These are phyloP conservation scores for Podospora pseudopauciseta DNA, from an alignment of 495 filamentous ascomycete species.

Conservation along the genomic window DNA sequence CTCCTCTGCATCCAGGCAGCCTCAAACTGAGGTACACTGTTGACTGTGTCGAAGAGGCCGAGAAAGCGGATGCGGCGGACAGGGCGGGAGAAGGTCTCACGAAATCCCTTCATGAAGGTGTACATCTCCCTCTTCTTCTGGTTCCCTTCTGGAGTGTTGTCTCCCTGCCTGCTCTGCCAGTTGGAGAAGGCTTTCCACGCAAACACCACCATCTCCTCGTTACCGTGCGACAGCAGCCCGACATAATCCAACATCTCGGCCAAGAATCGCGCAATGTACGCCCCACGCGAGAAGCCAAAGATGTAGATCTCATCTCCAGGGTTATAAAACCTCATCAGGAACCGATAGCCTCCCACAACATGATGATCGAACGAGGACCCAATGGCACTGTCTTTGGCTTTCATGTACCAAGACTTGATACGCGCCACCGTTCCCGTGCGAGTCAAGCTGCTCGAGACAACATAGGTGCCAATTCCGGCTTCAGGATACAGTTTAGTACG, in stretches of 20 bases:
- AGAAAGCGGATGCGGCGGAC: constrained; percentile 68
- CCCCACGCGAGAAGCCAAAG: constrained; percentile 81
- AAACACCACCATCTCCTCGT: constrained; percentile 80
- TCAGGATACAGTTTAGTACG: constrained; percentile 37
- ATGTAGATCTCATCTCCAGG: constrained; percentile 77
- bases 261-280: constrained; percentile 83
- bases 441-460: constrained; percentile 63
- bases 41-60: constrained; percentile 73
- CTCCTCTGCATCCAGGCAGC: constrained; percentile 79
- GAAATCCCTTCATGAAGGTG: constrained; percentile 75
- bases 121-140: constrained; percentile 61
- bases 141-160: constrained; percentile 55
- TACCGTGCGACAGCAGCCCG: constrained; percentile 74
- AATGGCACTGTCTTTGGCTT: constrained; percentile 81
- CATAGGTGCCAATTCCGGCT: constrained; percentile 83
- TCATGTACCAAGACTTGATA: constrained; percentile 70
- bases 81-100: constrained; percentile 78
- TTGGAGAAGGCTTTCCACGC: constrained; percentile 86
- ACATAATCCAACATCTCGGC: constrained; percentile 86
- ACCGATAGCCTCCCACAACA: constrained; percentile 81
- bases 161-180: constrained; percentile 69
- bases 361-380: constrained; percentile 81
- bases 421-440: constrained; percentile 60
- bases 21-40: constrained; percentile 79
- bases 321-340: constrained; percentile 81